Percentiles rank a stretch among this genome's conserved stretches.
Conservation (phyloP, 1,139 yeast species). For the Debaryomyces fabryi region DNA sequence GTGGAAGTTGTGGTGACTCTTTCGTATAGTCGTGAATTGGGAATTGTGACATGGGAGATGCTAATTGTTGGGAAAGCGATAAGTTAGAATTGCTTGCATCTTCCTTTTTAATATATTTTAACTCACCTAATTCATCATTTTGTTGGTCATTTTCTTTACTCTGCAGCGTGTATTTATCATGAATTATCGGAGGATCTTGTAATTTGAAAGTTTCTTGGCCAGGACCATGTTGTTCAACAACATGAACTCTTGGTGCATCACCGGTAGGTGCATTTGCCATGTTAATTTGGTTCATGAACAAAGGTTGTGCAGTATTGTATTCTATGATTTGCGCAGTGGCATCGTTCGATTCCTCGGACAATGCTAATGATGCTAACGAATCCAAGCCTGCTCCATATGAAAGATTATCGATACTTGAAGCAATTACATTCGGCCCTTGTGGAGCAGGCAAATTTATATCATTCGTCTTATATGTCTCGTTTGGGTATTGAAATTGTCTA, state of each 20-base stretch:
- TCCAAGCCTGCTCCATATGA: constrained; percentile 8
- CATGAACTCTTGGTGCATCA: constrained; percentile 10
- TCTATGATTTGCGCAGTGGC: constrained; percentile 20
- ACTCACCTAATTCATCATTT: background rate
- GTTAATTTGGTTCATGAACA: constrained; percentile 17
- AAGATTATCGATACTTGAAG: background rate
- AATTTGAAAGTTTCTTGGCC: constrained; percentile 18
- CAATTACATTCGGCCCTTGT: background rate
- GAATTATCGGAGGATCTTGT: constrained; percentile 27
- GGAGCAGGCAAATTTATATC: background rate
- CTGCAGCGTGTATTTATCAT: background rate
- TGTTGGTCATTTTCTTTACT: background rate
- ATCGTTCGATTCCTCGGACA: constrained; percentile 19
- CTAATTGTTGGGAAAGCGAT: constrained; percentile 17
- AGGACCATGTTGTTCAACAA: background rate
- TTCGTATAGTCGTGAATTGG: constrained; percentile 22
- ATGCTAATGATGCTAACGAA: constrained; percentile 20
- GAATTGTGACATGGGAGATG: constrained; percentile 27
- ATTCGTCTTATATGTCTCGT: background rate
- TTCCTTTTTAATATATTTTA: constrained; percentile 3
- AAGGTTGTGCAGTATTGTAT: constrained; percentile 19
- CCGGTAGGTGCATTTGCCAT: constrained; percentile 12
- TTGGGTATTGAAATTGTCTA: background rate
- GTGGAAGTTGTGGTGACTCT: constrained; percentile 41
- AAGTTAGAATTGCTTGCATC: constrained; percentile 8